These are phyloP conservation scores for Fusarium sp. DNA, from an alignment of 2,329 filamentous ascomycete genomes.

Conservation along the genomic window DNA sequence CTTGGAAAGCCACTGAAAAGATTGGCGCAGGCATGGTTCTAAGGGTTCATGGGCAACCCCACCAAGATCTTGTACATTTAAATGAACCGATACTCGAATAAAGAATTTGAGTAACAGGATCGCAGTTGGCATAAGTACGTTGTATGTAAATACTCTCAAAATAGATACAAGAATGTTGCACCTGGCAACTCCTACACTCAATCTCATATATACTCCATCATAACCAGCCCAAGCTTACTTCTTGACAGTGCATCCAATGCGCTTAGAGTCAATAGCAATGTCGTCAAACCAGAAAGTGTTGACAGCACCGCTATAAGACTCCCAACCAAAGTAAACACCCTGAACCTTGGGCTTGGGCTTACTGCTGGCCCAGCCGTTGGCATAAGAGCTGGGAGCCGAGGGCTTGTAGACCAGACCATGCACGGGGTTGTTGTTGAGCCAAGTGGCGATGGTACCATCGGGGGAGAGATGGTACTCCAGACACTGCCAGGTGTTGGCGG, in stretches of 20 bases:
- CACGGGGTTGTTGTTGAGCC: conserved; percentile 62
- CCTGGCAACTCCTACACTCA: conserved; percentile 9
- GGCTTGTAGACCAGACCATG: conserved; percentile 55
- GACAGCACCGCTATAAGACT: conserved; percentile 66
- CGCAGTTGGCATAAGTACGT: not conserved
- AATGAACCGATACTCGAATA: not conserved
- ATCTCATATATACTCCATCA: conserved; percentile 3
- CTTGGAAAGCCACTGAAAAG: rapidly evolving
- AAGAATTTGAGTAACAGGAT: not conserved
- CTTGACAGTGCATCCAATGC: conserved; percentile 32
- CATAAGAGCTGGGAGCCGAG: conserved; percentile 50
- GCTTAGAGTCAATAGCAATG: conserved; percentile 51
- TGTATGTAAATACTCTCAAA: conserved; percentile 8
- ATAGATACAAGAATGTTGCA: conserved; percentile 21
- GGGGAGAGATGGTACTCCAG: conserved; percentile 68
- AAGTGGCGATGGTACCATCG: conserved; percentile 67
- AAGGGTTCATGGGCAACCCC: rapidly evolving
- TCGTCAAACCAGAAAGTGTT: conserved; percentile 73
- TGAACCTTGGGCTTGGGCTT: conserved; percentile 60
- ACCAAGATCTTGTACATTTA: rapidly evolving
- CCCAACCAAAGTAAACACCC: conserved; percentile 69
- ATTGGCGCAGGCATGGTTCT: rapidly evolving
- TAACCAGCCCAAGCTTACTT: not conserved
- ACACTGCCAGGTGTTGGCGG: conserved; percentile 62
- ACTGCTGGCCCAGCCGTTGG: conserved; percentile 60